These are phyloP conservation scores for Sclerotinia subarctica DNA, from an alignment of 2,329 filamentous ascomycete species.

Conservation along the genomic window DNA sequence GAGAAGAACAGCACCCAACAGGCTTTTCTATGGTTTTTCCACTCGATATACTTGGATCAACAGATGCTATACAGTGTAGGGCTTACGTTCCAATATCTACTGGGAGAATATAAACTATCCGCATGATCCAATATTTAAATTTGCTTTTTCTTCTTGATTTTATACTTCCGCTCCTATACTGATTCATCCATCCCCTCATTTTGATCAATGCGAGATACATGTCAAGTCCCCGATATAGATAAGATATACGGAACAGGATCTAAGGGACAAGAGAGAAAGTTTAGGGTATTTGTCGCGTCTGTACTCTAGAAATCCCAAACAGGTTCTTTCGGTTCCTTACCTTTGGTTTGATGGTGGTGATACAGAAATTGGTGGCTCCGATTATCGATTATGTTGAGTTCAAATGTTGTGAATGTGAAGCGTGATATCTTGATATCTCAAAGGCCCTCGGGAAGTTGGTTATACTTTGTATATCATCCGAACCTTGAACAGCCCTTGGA, in stretches of 20 bases:
- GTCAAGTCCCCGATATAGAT: not conserved
- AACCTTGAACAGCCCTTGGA: not conserved
- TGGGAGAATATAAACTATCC: too few relatives aligned
- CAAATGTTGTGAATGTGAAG: constrained; percentile 5
- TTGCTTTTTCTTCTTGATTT: not conserved
- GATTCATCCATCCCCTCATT: not conserved
- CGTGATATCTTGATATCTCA: not conserved
- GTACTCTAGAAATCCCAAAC: too few relatives aligned
- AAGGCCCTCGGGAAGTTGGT: too few relatives aligned
- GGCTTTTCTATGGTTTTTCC: too few relatives aligned
- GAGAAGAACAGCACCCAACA: too few relatives aligned
- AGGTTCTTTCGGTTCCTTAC: too few relatives aligned
- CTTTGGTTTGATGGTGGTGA: too few relatives aligned
- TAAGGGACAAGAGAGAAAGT: not conserved
- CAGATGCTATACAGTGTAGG: too few relatives aligned
- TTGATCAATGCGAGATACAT: not conserved
- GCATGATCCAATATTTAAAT: not conserved
- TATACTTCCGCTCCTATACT: not conserved
- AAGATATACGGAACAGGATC: not conserved
- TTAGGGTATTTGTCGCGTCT: not conserved
- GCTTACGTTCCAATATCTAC: too few relatives aligned
- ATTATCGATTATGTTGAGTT: constrained; percentile 9
- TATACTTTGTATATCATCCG: not conserved
- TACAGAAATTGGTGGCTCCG: not conserved
- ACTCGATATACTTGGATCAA: too few relatives aligned